These are phyloP conservation scores for Phlegmacium glaucopus DNA, from an alignment of 768 basidiomycete species.

Conservation along the genomic window DNA sequence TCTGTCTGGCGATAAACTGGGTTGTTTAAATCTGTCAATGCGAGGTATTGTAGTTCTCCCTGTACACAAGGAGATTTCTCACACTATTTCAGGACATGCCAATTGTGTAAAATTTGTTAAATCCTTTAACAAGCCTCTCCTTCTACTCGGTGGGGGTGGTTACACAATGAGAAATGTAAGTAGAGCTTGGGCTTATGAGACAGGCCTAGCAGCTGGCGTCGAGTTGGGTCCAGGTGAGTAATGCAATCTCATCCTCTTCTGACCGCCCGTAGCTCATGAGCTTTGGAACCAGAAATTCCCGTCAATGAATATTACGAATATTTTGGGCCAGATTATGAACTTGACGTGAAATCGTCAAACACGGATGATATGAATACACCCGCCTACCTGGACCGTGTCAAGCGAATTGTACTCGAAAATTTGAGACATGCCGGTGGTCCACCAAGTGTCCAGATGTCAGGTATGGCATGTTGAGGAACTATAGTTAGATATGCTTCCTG, in stretches of 20 bases:
- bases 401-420: constrained; percentile 89
- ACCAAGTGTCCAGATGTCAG: constrained; percentile 89
- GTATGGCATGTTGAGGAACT: constrained; percentile 37
- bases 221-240: constrained; percentile 80
- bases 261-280: neutral
- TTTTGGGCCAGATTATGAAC: constrained; percentile 95
- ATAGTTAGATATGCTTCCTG: neutral
- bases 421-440: constrained; percentile 82
- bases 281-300: constrained; percentile 68
- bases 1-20: constrained; percentile 92
- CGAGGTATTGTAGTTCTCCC: constrained; percentile 45
- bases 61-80: neutral
- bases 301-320: constrained; percentile 99
- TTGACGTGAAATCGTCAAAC: constrained; percentile 93
- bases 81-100: constrained; percentile 68
- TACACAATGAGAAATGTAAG: constrained; percentile 99
- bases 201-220: constrained; percentile 95
- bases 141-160: constrained; percentile 94
- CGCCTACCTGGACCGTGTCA: constrained; percentile 91
- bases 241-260: neutral
- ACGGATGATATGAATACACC: constrained; percentile 93
- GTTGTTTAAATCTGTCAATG: constrained; percentile 96
- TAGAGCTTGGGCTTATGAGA: constrained; percentile 97
- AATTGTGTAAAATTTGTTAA: constrained; percentile 98
- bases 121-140: constrained; percentile 90